These are phyloP conservation scores for Teratosphaeria pseudoeucalypti DNA, from an alignment of 2,329 filamentous ascomycete genomes.

Conservation along the genomic window DNA sequence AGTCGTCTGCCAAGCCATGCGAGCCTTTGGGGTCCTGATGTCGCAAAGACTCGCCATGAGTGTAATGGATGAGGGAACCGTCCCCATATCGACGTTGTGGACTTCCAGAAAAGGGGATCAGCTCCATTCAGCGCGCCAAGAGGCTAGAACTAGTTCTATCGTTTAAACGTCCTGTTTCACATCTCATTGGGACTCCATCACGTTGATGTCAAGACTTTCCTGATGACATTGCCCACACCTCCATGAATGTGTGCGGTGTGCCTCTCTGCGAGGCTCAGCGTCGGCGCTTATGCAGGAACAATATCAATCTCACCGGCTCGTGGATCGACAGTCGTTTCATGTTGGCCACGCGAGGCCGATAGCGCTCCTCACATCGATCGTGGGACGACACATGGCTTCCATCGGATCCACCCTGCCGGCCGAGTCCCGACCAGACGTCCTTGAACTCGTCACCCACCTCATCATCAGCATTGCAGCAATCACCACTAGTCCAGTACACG, in stretches of 20 bases:
- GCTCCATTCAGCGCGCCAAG: too few species aligned
- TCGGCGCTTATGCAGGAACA: background rate
- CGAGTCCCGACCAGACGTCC: background rate
- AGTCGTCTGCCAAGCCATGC: too few species aligned
- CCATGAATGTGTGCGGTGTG: background rate
- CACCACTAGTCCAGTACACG: too few species aligned
- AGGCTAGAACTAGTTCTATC: too few species aligned
- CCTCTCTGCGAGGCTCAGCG: background rate
- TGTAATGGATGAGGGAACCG: too few species aligned
- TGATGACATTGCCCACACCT: background rate
- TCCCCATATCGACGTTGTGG: too few species aligned
- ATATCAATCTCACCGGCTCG: background rate
- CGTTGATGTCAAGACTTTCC: too few species aligned
- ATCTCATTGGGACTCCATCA: background rate
- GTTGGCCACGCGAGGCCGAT: background rate
- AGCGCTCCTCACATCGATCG: background rate
- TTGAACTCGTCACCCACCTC: background rate
- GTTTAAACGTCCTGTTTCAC: background rate
- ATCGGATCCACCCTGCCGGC: background rate
- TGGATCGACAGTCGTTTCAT: background rate
- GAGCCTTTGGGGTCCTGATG: too few species aligned
- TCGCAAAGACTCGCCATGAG: too few species aligned
- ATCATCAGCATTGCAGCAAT: background rate
- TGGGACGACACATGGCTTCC: background rate
- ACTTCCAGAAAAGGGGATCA: too few species aligned